A percentile compares a stretch with the other conserved stretches of the same genome.
Conservation (phyloP, 768 basidiomycete genomes). For the Candolleomyces efflorescens region DNA sequence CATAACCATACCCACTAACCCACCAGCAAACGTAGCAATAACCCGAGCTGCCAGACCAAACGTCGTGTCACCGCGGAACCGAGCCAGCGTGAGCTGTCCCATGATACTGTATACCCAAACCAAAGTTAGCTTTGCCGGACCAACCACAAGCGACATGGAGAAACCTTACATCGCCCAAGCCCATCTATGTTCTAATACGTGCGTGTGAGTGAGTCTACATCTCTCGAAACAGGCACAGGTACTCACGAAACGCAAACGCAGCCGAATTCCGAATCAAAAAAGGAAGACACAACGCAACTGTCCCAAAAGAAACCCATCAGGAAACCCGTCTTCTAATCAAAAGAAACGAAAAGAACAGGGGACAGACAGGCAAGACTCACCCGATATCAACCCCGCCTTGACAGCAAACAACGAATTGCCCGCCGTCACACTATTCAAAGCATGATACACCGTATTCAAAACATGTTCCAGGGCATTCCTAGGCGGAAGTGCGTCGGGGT, state of each 20-base stretch:
- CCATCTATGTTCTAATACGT: constrained; percentile 51
- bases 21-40: constrained; percentile 61
- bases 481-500: constrained; percentile 75
- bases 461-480: constrained; percentile 50
- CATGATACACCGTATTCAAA: constrained; percentile 42
- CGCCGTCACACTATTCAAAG: constrained; percentile 34
- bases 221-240: not conserved
- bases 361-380: constrained; percentile 12
- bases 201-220: no score
- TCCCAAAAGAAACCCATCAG: no score
- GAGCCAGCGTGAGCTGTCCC: constrained; percentile 66
- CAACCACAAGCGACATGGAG: not conserved
- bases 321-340: no score
- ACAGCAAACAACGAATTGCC: constrained; percentile 68
- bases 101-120: constrained; percentile 59
- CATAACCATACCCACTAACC: constrained; percentile 55
- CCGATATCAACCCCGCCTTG: constrained; percentile 64
- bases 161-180: constrained; percentile 65
- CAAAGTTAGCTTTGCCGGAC: not conserved
- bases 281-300: constrained; percentile 51
- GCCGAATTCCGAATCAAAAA: constrained; percentile 53
- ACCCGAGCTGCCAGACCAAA: constrained; percentile 62
- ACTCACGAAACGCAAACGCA: constrained; percentile 53
- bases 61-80: constrained; percentile 73
- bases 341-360: no score